phyloP scores from a whole-genome alignment of 441 rosid genomes.

The Omphalea diandra region DNA sequence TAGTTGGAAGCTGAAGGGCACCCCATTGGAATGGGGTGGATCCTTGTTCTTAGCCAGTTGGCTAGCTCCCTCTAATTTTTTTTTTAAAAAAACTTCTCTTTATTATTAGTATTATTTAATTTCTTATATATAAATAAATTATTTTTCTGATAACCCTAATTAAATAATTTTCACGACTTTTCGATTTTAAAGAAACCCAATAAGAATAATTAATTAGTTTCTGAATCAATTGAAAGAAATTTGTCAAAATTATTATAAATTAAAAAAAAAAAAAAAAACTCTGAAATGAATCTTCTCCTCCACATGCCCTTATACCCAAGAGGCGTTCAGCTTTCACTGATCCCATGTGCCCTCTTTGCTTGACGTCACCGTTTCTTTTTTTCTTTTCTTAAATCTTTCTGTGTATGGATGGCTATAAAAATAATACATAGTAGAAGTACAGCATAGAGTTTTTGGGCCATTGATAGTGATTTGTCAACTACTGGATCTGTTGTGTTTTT shows the following conservation, averaged over 20 bases:
- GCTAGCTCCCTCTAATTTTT: not conserved
- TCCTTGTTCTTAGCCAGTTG: slow-evolving; percentile 39
- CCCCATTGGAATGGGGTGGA: slow-evolving; percentile 42
- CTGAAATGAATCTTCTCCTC: slow-evolving; percentile 26
- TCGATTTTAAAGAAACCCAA: too few relatives aligned
- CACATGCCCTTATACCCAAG: slow-evolving; percentile 29
- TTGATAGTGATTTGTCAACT: slow-evolving; percentile 43
- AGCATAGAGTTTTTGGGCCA: not conserved
- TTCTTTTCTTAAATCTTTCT: not conserved
- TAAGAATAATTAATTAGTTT: too few relatives aligned
- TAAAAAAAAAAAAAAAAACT: not conserved
- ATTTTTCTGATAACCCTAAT: not conserved
- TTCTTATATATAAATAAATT: not conserved
- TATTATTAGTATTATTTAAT: not conserved
- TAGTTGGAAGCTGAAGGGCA: slow-evolving; percentile 36
- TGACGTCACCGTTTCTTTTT: slow-evolving; percentile 18
- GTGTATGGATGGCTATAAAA: too few relatives aligned
- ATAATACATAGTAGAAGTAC: too few relatives aligned
- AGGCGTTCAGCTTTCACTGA: slow-evolving; percentile 28
- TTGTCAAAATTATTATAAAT: not conserved
- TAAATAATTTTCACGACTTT: too few relatives aligned
- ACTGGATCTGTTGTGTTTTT: slow-evolving; percentile 32
- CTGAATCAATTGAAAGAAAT: too few relatives aligned
- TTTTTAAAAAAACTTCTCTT: not conserved
- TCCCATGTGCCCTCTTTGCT: slow-evolving; percentile 46